Percentiles rank a stretch among this genome's conserved stretches.
phyloP scores from a whole-genome alignment of 257 asterid genomes.

The Nicotiana tomentosiformis region DNA sequence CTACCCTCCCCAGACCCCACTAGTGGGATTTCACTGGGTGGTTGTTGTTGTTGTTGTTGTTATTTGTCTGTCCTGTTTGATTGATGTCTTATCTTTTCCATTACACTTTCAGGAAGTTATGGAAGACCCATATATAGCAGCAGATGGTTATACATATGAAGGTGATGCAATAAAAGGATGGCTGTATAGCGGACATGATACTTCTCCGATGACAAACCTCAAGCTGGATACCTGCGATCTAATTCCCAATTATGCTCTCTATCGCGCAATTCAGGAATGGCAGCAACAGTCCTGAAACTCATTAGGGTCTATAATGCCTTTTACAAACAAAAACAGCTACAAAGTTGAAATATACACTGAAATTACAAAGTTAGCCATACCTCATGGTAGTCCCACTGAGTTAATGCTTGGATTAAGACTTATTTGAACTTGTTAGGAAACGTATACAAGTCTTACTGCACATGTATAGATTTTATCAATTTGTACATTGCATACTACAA shows the following conservation, averaged over 20 bases:
- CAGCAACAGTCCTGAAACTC: slow-evolving; percentile 36
- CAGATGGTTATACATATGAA: slow-evolving; percentile 90
- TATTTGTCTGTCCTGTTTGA: background rate
- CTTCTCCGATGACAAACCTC: slow-evolving; percentile 96
- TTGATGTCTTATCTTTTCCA: background rate
- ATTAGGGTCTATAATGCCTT: background rate
- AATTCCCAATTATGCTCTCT: slow-evolving; percentile 80
- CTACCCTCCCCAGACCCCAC: no score
- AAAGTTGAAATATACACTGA: background rate
- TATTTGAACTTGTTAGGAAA: background rate
- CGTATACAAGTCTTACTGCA: background rate
- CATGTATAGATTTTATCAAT: background rate
- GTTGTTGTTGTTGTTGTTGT: no score
- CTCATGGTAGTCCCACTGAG: background rate
- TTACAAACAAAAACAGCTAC: slow-evolving; percentile 1
- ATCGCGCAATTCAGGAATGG: slow-evolving; percentile 94
- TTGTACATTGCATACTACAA: background rate
- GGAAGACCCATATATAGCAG: slow-evolving; percentile 89
- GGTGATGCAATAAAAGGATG: slow-evolving; percentile 86
- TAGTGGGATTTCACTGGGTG: no score
- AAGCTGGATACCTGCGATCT: slow-evolving; percentile 68
- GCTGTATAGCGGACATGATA: slow-evolving; percentile 75
- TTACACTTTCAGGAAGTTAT: slow-evolving; percentile 65
- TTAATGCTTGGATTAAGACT: background rate
- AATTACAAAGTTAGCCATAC: background rate